phyloP scores from a whole-genome alignment of 2,329 filamentous ascomycete species.

The Beauveria caledonica region DNA sequence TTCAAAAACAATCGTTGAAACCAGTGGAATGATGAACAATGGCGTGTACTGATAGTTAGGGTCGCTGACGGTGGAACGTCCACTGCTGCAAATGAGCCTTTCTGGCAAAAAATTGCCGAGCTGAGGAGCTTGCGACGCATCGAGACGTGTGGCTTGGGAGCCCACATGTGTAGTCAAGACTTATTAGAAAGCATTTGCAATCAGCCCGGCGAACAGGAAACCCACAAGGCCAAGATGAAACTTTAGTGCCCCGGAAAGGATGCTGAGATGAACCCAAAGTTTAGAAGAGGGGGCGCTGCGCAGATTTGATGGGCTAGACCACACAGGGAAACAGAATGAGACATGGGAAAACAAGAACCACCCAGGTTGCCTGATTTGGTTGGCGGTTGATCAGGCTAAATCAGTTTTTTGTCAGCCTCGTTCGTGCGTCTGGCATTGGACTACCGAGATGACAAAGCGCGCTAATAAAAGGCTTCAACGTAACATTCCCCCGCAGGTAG shows the following conservation, averaged over 20 bases:
- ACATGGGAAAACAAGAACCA: neutral
- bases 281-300: no score
- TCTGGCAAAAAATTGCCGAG: constrained; percentile 1
- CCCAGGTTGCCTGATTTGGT: neutral
- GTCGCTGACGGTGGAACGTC: neutral
- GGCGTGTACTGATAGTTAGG: neutral
- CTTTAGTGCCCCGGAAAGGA: neutral
- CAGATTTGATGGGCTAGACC: neutral
- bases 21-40: neutral
- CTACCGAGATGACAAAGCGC: constrained; percentile 3
- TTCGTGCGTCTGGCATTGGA: neutral
- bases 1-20: neutral
- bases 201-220: neutral
- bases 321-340: neutral
- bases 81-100: neutral
- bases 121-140: neutral
- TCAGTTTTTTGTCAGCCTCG: neutral
- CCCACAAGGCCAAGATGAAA: neutral
- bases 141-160: neutral
- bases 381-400: neutral
- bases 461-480: neutral
- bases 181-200: constrained; percentile 8
- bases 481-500: no score
- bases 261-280: neutral
- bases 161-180: neutral